Conservation (phyloP, 305 asterid genomes). For the Salvia sclarea region DNA sequence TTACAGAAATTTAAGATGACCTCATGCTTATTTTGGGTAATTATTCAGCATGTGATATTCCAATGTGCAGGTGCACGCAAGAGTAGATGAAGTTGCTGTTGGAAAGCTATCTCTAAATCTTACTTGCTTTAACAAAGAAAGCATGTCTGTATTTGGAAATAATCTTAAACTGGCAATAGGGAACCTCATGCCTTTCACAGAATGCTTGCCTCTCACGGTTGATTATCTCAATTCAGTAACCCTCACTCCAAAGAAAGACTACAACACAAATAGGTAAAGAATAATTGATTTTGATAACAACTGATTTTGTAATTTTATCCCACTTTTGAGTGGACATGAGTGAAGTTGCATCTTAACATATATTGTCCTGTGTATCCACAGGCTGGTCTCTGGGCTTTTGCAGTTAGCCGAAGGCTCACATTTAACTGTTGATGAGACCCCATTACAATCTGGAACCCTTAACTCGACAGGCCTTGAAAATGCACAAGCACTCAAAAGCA, state of each 20-base stretch:
- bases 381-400: slow-evolving; percentile 65
- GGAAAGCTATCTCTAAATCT: slow-evolving; percentile 89
- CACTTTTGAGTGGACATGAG: not conserved
- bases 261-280: slow-evolving; percentile 73
- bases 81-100: slow-evolving; percentile 71
- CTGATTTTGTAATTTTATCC: not conserved
- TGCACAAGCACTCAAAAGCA: slow-evolving; percentile 50
- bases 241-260: slow-evolving; percentile 83
- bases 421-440: slow-evolving; percentile 76
- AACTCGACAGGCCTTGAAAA: slow-evolving; percentile 70
- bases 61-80: slow-evolving; percentile 66
- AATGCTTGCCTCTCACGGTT: slow-evolving; percentile 62
- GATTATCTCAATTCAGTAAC: slow-evolving; percentile 69
- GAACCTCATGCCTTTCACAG: slow-evolving; percentile 74
- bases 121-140: slow-evolving; percentile 69
- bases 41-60: slow-evolving; percentile 24
- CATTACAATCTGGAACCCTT: slow-evolving; percentile 65
- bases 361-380: slow-evolving; percentile 35
- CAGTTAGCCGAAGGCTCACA: slow-evolving; percentile 90
- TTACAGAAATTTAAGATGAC: slow-evolving; percentile 2
- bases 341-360: slow-evolving; percentile 10
- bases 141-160: slow-evolving; percentile 58
- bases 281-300: not conserved
- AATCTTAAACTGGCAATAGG: slow-evolving; percentile 53
- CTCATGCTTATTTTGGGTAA: slow-evolving; percentile 5